Conservation (phyloP, 2,329 filamentous ascomycete genomes). For the Scopulariopsis brevicaulis region DNA sequence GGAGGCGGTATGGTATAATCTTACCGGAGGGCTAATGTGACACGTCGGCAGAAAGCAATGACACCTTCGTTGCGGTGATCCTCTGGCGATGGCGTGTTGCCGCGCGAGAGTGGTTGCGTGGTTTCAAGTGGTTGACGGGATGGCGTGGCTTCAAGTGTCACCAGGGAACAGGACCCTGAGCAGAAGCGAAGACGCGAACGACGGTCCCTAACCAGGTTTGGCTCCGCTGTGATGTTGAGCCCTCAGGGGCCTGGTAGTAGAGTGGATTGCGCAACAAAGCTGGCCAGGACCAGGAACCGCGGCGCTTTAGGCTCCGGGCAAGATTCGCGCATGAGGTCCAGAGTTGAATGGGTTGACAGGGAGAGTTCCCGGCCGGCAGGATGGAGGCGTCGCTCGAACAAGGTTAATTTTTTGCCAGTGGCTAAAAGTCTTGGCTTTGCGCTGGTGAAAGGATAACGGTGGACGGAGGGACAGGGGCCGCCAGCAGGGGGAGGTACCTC, state of each 20-base stretch:
- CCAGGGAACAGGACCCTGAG: neutral
- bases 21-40: neutral
- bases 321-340: neutral
- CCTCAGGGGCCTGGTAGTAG: no score
- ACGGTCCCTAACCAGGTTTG: neutral
- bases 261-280: no score
- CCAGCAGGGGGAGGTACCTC: neutral
- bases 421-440: neutral
- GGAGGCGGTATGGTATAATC: neutral
- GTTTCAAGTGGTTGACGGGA: neutral
- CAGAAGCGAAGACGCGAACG: neutral
- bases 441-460: neutral
- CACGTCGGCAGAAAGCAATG: neutral
- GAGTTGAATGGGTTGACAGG: neutral
- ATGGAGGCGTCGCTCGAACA: neutral
- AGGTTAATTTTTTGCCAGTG: neutral
- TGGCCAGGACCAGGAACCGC: no score
- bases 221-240: no score
- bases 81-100: neutral
- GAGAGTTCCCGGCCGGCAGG: neutral
- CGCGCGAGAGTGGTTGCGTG: neutral
- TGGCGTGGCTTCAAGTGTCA: neutral
- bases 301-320: neutral
- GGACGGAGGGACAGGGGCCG: neutral
- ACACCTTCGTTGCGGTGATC: neutral